These are phyloP conservation scores for Candida coleopterorum DNA, from an alignment of 805 yeast species.

Conservation along the genomic window DNA sequence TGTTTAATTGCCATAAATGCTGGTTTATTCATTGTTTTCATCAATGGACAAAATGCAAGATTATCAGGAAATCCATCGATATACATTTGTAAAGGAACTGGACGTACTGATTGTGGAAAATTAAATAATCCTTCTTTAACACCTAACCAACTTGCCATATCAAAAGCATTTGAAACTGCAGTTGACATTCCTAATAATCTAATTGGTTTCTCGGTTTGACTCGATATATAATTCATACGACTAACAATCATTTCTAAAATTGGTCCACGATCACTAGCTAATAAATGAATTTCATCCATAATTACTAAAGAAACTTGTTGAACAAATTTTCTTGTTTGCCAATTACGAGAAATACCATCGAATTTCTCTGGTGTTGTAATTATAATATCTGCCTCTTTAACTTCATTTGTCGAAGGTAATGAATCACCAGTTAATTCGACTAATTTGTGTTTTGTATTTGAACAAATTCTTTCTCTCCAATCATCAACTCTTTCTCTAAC, in stretches of 20 bases:
- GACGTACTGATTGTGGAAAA: slow-evolving; percentile 78
- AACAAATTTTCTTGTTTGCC: slow-evolving; percentile 76
- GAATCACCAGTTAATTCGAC: slow-evolving; percentile 85
- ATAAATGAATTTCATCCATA: slow-evolving; percentile 81
- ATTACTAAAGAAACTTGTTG: slow-evolving; percentile 70
- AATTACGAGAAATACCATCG: slow-evolving; percentile 82
- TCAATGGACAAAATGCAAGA: slow-evolving; percentile 73
- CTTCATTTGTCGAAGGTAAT: slow-evolving; percentile 63
- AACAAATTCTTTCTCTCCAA: slow-evolving; percentile 57
- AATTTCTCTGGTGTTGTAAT: slow-evolving; percentile 85
- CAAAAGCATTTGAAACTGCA: slow-evolving; percentile 81
- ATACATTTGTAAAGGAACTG: slow-evolving; percentile 82
- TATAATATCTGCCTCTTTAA: slow-evolving; percentile 66
- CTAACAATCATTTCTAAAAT: slow-evolving; percentile 86
- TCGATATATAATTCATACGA: slow-evolving; percentile 70
- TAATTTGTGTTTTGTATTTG: slow-evolving; percentile 43
- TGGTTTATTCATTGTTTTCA: slow-evolving; percentile 87
- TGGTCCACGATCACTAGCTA: slow-evolving; percentile 85
- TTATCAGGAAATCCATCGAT: slow-evolving; percentile 84
- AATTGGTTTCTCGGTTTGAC: slow-evolving; percentile 55
- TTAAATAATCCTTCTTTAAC: slow-evolving; percentile 71
- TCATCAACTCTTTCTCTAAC: slow-evolving; percentile 82
- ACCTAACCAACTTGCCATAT: slow-evolving; percentile 82
- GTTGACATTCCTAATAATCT: slow-evolving; percentile 76
- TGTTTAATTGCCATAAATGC: slow-evolving; percentile 89